Evolutionary conservation across 2,329 filamentous ascomycete species (phyloP), one percentile per base, ranked within the genome.

Genomic region (Triangularia verruculosa): DNA sequence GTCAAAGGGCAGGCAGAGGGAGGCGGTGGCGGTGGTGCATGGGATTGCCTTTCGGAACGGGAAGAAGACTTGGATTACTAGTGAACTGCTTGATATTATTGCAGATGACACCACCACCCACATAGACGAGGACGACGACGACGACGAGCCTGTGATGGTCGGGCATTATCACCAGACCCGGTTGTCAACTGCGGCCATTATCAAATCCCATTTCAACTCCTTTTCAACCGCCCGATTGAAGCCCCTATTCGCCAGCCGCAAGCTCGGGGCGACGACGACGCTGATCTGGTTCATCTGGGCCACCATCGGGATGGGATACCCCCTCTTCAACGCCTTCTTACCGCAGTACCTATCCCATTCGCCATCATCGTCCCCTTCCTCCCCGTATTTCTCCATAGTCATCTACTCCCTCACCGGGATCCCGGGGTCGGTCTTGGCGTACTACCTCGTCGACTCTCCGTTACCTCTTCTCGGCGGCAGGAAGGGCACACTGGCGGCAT

Each of bases 311-410:
- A 90, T 96, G 86, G 91, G 88, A 2, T 96, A 94, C 72, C 92
- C 91, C 0, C 84, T 96, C 1, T 96, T 94, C 83, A 95, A 95
- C 75, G 89, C 90, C 59, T 96, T 96, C 77, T 82, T 96, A n/a
- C 92, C 92, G 0, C 90, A 95, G 69, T 95, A 95, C 72, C 85
- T 96, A 64, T 85, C 87, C 24, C 83, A 86, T 17, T 43, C 34
- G 2, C 15, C 67, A 12, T 73, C 74, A 17, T 72, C 74, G 56
- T 74, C 77, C 32, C 79, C 68, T 13, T 74, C 24, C 78, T 83
- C 61, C 79, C 80, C 86, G 0, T 96, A 95, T 78, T 88, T 90
- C 65, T 92, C 92, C 80, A 94, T 93, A 74, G 88, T 88, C 74
- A 93, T 96, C 74, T 92, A 90, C 15, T 90, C 89, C 47, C 79